Conservation (phyloP, 805 yeast genomes). For the Debaryomyces tyrocola region DNA sequence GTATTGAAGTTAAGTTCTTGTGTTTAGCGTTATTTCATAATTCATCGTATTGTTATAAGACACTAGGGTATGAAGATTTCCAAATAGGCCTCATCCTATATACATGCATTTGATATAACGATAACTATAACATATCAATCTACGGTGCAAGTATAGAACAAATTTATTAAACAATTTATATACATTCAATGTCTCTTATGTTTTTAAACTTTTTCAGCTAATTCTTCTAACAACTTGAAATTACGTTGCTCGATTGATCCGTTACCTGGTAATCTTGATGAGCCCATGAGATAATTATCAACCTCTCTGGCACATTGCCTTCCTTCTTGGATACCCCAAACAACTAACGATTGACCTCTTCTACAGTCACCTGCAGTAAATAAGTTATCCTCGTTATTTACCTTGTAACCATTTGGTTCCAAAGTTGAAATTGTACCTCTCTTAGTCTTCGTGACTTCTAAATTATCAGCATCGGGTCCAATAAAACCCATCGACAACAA, state of each 20-base stretch:
- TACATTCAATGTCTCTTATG: neutral
- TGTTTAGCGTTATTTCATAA: too few species aligned
- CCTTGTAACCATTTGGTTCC: constrained; percentile 64
- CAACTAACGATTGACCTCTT: constrained; percentile 96
- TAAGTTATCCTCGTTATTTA: constrained; percentile 59
- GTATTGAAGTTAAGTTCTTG: too few species aligned
- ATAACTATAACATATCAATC: too few species aligned
- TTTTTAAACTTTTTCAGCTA: constrained; percentile 57
- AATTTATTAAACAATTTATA: neutral
- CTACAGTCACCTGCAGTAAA: constrained; percentile 99
- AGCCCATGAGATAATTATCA: constrained; percentile 75
- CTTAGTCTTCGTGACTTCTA: constrained; percentile 66
- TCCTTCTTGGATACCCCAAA: constrained; percentile 99
- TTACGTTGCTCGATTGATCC: constrained; percentile 90
- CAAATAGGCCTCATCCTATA: too few species aligned
- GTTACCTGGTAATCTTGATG: constrained; percentile 85
- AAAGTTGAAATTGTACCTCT: constrained; percentile 81
- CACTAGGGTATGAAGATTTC: too few species aligned
- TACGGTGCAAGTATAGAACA: neutral
- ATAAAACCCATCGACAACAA: constrained; percentile 95
- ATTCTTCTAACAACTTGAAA: constrained; percentile 71
- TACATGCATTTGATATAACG: too few species aligned
- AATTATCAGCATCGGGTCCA: constrained; percentile 88
- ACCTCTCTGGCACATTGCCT: constrained; percentile 97
- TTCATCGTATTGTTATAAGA: too few species aligned